phyloP scores from a whole-genome alignment of 768 basidiomycete genomes.

The Cystoderma amianthinum region DNA sequence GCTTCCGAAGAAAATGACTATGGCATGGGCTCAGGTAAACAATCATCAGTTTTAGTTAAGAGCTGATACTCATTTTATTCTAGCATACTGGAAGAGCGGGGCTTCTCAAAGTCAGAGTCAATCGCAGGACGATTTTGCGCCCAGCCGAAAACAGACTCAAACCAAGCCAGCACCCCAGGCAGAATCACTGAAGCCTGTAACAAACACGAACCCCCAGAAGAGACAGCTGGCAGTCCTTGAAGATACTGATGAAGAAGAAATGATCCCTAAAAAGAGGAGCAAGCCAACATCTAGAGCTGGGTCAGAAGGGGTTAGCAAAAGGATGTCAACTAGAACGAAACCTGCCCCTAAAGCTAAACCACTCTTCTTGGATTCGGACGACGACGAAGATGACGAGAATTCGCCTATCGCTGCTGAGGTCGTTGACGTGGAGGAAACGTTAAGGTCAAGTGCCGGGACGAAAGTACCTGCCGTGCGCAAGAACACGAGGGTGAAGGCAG shows the following conservation, averaged over 20 bases:
- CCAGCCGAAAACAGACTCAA: slow-evolving; percentile 9
- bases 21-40: slow-evolving; percentile 44
- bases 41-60: slow-evolving; percentile 2
- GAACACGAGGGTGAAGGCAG: slow-evolving; percentile 19
- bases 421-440: slow-evolving; percentile 10
- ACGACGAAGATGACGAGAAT: slow-evolving; percentile 28
- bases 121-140: not conserved
- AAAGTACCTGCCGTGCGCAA: slow-evolving; percentile 13
- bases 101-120: slow-evolving; percentile 14
- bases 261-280: slow-evolving; percentile 10
- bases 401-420: slow-evolving; percentile 12
- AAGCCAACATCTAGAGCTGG: slow-evolving; percentile 20
- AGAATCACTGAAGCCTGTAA: slow-evolving; percentile 1
- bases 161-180: not conserved
- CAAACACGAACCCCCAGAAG: slow-evolving; percentile 9
- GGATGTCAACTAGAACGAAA: slow-evolving; percentile 11
- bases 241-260: slow-evolving; percentile 32
- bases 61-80: slow-evolving; percentile 1
- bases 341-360: slow-evolving; percentile 26
- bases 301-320: slow-evolving; percentile 14
- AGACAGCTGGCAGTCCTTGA: slow-evolving; percentile 20
- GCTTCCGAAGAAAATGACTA: slow-evolving; percentile 44
- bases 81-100: slow-evolving; percentile 54
- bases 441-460: slow-evolving; percentile 17
- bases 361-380: slow-evolving; percentile 48